Percentiles rank a stretch among this genome's conserved stretches.
Evolutionary conservation across 352 stramenopile genomes (phyloP).

Genomic region (Phytopythium montanum): DNA sequence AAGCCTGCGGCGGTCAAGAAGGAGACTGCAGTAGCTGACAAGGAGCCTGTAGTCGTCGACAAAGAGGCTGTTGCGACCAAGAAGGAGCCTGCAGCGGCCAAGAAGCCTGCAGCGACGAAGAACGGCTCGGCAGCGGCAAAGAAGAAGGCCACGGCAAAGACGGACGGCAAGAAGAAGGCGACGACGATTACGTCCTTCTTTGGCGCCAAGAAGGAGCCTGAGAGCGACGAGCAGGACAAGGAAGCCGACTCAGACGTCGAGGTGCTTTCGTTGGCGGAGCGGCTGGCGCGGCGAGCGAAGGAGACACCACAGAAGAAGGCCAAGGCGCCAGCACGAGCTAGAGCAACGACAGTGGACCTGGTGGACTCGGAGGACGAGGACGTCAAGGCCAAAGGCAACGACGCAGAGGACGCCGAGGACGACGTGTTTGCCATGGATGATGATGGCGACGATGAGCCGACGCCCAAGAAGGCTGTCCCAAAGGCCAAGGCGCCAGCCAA

Average conservation of each 20-base stretch:
- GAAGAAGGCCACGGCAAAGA: conserved; percentile 24
- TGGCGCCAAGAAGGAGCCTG: conserved; percentile 26
- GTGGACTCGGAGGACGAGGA: conserved; percentile 42
- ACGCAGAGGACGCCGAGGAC: conserved; percentile 32
- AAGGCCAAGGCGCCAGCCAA: conserved; percentile 29
- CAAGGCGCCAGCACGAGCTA: conserved; percentile 12
- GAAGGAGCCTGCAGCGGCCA: conserved; percentile 8
- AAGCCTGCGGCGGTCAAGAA: conserved; percentile 20
- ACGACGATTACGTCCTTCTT: conserved; percentile 56
- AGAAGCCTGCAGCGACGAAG: background rate
- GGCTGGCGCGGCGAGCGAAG: conserved; percentile 51
- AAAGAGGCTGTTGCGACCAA: no score
- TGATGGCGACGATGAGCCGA: conserved; percentile 16
- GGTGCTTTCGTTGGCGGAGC: conserved; percentile 68
- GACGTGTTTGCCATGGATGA: conserved; percentile 69
- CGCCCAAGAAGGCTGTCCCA: conserved; percentile 17
- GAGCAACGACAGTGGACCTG: conserved; percentile 41
- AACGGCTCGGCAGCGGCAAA: background rate
- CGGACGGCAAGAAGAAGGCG: conserved; percentile 22
- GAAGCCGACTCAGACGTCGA: conserved; percentile 62
- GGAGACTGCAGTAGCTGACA: conserved; percentile 13
- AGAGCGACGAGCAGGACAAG: conserved; percentile 22
- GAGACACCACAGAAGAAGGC: conserved; percentile 39
- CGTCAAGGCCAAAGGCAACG: background rate
- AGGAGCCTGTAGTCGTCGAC: conserved; percentile 10